Evolutionary conservation across 768 basidiomycete species (phyloP).

Genomic region (Russula abietina): DNA sequence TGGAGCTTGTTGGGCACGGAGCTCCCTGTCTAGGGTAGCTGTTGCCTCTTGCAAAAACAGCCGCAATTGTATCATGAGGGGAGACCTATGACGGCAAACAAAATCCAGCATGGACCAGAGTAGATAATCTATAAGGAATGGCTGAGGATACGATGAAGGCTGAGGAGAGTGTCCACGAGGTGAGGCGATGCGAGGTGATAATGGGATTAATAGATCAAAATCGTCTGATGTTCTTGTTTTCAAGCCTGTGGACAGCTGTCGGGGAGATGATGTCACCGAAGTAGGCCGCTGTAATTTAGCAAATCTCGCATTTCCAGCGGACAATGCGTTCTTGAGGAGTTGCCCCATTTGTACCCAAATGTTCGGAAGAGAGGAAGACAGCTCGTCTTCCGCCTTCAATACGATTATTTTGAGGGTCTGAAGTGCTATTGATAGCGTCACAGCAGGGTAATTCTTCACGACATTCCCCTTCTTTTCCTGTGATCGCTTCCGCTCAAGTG

Average conservation of each 20-base stretch:
- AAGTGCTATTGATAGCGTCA: slow-evolving; percentile 43
- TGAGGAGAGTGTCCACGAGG: slow-evolving; percentile 30
- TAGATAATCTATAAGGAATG: slow-evolving; percentile 62
- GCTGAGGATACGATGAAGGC: slow-evolving; percentile 31
- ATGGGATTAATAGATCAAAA: slow-evolving; percentile 26
- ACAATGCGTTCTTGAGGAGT: slow-evolving; percentile 46
- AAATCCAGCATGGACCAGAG: slow-evolving; percentile 70
- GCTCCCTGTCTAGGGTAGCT: slow-evolving; percentile 45
- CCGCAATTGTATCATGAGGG: slow-evolving; percentile 60
- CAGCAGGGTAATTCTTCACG: slow-evolving; percentile 26
- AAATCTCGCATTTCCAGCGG: slow-evolving; percentile 59
- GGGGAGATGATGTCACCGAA: slow-evolving; percentile 48
- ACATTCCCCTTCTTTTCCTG: slow-evolving; percentile 35
- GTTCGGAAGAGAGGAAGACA: slow-evolving; percentile 48
- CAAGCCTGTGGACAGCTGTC: slow-evolving; percentile 38
- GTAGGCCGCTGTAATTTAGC: slow-evolving; percentile 39
- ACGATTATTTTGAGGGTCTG: slow-evolving; percentile 66
- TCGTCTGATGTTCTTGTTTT: slow-evolving; percentile 16
- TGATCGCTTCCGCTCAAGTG: slow-evolving; percentile 43
- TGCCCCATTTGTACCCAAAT: slow-evolving; percentile 59
- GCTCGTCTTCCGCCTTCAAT: slow-evolving; percentile 54
- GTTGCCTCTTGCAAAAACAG: slow-evolving; percentile 62
- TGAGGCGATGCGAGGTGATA: slow-evolving; percentile 23
- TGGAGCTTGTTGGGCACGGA: slow-evolving; percentile 33
- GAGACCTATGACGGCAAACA: slow-evolving; percentile 54